These are phyloP conservation scores for Reutealis trisperma DNA, from an alignment of 345 rosid species.

Conservation along the genomic window DNA sequence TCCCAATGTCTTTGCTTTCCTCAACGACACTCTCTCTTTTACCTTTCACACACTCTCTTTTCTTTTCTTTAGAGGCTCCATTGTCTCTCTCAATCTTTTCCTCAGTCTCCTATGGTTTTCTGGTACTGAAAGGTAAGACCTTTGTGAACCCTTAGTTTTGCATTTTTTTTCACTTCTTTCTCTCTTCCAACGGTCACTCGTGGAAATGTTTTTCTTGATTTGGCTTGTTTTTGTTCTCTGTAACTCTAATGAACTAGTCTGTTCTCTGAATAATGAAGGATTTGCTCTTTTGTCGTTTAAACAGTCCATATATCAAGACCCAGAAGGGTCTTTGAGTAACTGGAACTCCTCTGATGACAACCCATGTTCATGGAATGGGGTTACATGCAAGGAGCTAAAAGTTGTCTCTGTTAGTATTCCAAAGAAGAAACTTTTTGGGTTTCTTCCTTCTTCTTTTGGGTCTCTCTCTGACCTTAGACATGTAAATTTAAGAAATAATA, in stretches of 20 bases:
- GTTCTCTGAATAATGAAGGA: slow-evolving; percentile 54
- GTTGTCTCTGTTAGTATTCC: slow-evolving; percentile 89
- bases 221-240: slow-evolving; percentile 22
- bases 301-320: slow-evolving; percentile 65
- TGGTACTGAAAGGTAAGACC: slow-evolving; percentile 26
- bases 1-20: slow-evolving; percentile 18
- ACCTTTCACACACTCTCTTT: neutral
- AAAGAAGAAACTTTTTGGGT: slow-evolving; percentile 71
- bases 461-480: slow-evolving; percentile 82
- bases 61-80: neutral
- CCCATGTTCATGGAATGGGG: slow-evolving; percentile 92
- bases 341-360: slow-evolving; percentile 78
- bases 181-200: neutral
- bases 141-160: neutral
- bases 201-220: slow-evolving; percentile 22
- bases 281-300: slow-evolving; percentile 74
- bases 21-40: slow-evolving; percentile 2
- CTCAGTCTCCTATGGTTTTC: neutral
- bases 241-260: slow-evolving; percentile 15
- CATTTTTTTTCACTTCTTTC: neutral
- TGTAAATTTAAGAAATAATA: slow-evolving; percentile 78
- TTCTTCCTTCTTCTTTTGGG: slow-evolving; percentile 78
- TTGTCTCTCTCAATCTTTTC: slow-evolving; percentile 3
- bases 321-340: slow-evolving; percentile 68
- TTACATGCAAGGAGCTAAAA: slow-evolving; percentile 75